Evolutionary conservation across 2,329 filamentous ascomycete species (phyloP).

Genomic region (Fusarium avenaceum): DNA sequence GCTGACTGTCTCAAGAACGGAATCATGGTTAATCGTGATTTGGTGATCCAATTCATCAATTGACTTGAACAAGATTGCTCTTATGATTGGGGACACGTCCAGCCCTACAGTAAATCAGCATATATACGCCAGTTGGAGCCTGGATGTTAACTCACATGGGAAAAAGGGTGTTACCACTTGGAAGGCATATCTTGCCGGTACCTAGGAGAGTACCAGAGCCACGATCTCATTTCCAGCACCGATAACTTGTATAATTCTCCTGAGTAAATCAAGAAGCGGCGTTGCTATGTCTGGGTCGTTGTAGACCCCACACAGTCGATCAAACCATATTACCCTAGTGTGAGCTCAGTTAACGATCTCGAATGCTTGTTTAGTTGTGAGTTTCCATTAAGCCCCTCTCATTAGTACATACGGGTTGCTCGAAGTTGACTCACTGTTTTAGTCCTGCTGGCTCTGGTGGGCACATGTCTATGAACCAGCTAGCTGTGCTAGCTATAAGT

Average conservation of each 20-base stretch:
- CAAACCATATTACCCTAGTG: too few species aligned
- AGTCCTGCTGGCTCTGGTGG: too few species aligned
- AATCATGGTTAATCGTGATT: not conserved
- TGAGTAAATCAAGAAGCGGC: not conserved
- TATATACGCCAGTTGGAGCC: too few species aligned
- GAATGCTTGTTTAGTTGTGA: too few species aligned
- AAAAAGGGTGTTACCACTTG: not conserved
- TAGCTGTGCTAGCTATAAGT: too few species aligned
- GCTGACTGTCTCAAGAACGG: not conserved
- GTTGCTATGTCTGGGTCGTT: not conserved
- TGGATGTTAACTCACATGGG: not conserved
- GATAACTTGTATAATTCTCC: not conserved
- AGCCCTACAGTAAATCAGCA: not conserved
- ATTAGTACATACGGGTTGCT: too few species aligned
- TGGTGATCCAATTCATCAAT: not conserved
- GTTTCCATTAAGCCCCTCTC: too few species aligned
- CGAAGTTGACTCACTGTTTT: too few species aligned
- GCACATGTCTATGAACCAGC: too few species aligned
- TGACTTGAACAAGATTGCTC: not conserved
- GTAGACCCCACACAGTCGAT: too few species aligned
- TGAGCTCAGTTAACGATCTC: too few species aligned
- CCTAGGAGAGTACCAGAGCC: not conserved
- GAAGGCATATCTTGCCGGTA: not conserved
- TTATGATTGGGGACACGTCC: not conserved
- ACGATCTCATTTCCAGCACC: not conserved